Conservation (phyloP, 108 stramenopile genomes). For the Cyclotella choctawhatcheeana region DNA sequence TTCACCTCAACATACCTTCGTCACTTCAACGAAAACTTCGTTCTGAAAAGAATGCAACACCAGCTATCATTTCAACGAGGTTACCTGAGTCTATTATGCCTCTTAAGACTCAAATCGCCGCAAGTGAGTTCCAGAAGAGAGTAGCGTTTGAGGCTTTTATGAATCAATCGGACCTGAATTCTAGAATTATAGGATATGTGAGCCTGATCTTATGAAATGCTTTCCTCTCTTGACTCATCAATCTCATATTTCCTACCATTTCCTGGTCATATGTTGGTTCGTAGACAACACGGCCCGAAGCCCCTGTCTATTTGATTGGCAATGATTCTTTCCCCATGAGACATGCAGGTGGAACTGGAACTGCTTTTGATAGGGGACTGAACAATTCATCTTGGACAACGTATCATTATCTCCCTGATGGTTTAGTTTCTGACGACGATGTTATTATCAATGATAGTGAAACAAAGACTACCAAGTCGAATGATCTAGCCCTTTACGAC, state of each 20-base stretch:
- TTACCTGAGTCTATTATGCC: slow-evolving; percentile 80
- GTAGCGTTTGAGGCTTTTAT: slow-evolving; percentile 62
- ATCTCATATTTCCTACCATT: background rate
- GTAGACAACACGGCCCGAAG: slow-evolving; percentile 49
- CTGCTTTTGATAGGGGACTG: background rate
- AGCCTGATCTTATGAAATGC: background rate
- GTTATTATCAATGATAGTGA: slow-evolving; percentile 22
- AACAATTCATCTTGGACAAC: slow-evolving; percentile 62
- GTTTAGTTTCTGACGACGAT: slow-evolving; percentile 60
- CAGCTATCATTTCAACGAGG: slow-evolving; percentile 57
- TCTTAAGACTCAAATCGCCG: slow-evolving; percentile 62
- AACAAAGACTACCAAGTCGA: background rate
- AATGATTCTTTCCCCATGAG: slow-evolving; percentile 68
- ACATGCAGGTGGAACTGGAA: slow-evolving; percentile 24
- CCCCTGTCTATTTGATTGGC: slow-evolving; percentile 75
- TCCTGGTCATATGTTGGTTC: background rate
- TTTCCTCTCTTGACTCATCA: background rate
- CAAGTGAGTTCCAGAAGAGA: slow-evolving; percentile 67
- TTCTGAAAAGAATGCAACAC: slow-evolving; percentile 53
- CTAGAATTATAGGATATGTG: slow-evolving; percentile 62
- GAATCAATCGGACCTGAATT: slow-evolving; percentile 22
- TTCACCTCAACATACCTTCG: slow-evolving; percentile 25
- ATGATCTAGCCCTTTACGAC: slow-evolving; percentile 45
- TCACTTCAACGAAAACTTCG: slow-evolving; percentile 28
- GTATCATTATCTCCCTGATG: slow-evolving; percentile 64